These are phyloP conservation scores for Ophiocordyceps robertsii DNA, from an alignment of 2,329 filamentous ascomycete genomes.

Conservation along the genomic window DNA sequence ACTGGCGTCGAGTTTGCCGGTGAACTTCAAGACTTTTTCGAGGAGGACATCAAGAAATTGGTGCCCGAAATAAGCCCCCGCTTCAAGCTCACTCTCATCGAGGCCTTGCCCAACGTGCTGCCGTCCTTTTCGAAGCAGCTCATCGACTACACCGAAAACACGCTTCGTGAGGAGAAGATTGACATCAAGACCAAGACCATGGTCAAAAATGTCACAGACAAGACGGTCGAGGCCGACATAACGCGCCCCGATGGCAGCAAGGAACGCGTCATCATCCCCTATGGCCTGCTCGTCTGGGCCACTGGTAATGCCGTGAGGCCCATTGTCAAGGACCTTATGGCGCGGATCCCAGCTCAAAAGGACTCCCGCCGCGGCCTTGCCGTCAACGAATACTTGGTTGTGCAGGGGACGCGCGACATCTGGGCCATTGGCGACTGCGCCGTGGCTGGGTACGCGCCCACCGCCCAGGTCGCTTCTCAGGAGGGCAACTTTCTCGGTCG, in stretches of 20 bases:
- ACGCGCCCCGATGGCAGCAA: constrained; percentile 75
- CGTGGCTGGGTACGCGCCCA: constrained; percentile 93
- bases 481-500: constrained; percentile 90
- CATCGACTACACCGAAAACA: constrained; percentile 98
- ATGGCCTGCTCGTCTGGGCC: constrained; percentile 94
- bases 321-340: constrained; percentile 82
- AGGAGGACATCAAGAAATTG: constrained; percentile 95
- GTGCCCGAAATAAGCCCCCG: constrained; percentile 88
- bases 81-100: constrained; percentile 95
- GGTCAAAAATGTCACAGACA: constrained; percentile 94
- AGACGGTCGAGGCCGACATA: constrained; percentile 80
- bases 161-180: constrained; percentile 97
- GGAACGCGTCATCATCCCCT: constrained; percentile 69
- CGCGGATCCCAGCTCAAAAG: constrained; percentile 85
- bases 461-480: constrained; percentile 90
- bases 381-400: constrained; percentile 97
- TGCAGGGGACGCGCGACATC: constrained; percentile 92
- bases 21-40: constrained; percentile 97
- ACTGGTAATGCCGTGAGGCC: constrained; percentile 90
- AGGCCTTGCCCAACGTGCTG: constrained; percentile 90
- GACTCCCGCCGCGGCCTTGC: constrained; percentile 87
- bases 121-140: constrained; percentile 98
- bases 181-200: constrained; percentile 97
- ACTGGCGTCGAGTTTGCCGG: constrained; percentile 98
- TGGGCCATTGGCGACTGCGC: constrained; percentile 98